Base-by-base conservation (phyloP, 495 filamentous ascomycete genomes). In the Penicillium alfredii region DNA sequence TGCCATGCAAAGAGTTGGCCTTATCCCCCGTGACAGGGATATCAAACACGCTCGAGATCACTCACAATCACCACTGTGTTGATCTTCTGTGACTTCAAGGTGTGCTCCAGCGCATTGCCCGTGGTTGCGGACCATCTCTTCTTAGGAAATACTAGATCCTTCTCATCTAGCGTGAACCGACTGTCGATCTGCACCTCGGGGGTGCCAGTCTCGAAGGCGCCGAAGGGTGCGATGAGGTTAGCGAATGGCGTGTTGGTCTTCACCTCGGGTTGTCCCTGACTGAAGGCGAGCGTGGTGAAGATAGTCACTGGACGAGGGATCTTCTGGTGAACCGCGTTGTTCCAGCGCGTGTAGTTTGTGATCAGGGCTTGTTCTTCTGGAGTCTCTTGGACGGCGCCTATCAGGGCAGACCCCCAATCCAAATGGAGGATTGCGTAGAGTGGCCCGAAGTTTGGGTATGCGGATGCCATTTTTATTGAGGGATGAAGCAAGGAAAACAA, bases 351-450 rank as follows among this genome's bases (percentile, higher is more conserved):
- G 29, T 24, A 50, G 26, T 47, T 57, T 0, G 27, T 2, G 14
- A 49, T 55, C 11, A 51, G 13, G 4, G 24, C 3, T 31, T 49
- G 14, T 18, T 64, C 64, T 8, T 58, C 56, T 0, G 47, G 12
- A 1, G 61, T 64, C 13, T 47, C 30, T 20, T 53, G 41, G 28
- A 64, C 30, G 12, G 47, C 32, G 19, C 52, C 40, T 14, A 66
- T 52, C 9, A 71, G 53, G 9, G 54, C 28, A 9, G 49, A 42
- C 53, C 68, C 69, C 39, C 60, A 46, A 46, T 72, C 64, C 11
- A 72, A 47, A 34, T 69, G 67, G 11, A 71, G 61, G 38, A 71
- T 42, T 0, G 63, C 64, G 44, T 61, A 67, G 23, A 49, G 41
- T n/a, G 44, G 37, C 21, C 60, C 61, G 38, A 68, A 68, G 22